These are phyloP conservation scores for Penicillium lagena DNA, from an alignment of 495 filamentous ascomycete species.

Conservation along the genomic window DNA sequence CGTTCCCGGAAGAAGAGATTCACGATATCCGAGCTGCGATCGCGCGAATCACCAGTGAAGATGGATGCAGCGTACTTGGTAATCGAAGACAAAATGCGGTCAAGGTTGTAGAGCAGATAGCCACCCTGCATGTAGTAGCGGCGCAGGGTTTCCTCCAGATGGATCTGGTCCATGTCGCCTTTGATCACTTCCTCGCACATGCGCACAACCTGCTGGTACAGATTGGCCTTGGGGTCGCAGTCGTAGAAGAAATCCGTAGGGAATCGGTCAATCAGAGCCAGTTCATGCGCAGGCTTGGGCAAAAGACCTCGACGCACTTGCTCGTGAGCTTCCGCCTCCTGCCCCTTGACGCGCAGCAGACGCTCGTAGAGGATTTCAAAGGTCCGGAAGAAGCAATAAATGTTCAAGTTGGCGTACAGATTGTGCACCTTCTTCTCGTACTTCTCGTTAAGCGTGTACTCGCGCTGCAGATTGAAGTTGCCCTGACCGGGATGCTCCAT, in stretches of 20 bases:
- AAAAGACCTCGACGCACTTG: constrained; percentile 60
- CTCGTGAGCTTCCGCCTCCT: constrained; percentile 61
- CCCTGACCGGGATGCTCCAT: constrained; percentile 51
- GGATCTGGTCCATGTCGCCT: constrained; percentile 68
- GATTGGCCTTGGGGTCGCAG: constrained; percentile 51
- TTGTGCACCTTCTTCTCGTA: constrained; percentile 74
- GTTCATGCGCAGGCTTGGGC: constrained; percentile 71
- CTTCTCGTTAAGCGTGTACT: constrained; percentile 71
- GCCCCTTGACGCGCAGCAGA: constrained; percentile 71
- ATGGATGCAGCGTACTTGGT: constrained; percentile 69
- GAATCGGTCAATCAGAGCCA: constrained; percentile 68
- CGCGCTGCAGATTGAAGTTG: constrained; percentile 46
- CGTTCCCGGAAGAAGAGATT: constrained; percentile 77
- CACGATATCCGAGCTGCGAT: constrained; percentile 82
- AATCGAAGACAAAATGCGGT: constrained; percentile 73
- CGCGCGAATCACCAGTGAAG: constrained; percentile 74
- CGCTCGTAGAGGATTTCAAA: constrained; percentile 85
- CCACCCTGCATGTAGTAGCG: constrained; percentile 83
- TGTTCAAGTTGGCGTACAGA: constrained; percentile 80
- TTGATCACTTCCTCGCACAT: constrained; percentile 65
- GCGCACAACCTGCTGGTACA: constrained; percentile 61
- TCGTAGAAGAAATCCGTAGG: constrained; percentile 81
- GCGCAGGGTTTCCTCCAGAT: constrained; percentile 83
- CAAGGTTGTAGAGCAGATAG: constrained; percentile 84
- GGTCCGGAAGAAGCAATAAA: constrained; percentile 88